Evolutionary conservation across 1,284 basidiomycete species (phyloP).

Genomic region (Cutaneotrichosporon spelunceum): DNA sequence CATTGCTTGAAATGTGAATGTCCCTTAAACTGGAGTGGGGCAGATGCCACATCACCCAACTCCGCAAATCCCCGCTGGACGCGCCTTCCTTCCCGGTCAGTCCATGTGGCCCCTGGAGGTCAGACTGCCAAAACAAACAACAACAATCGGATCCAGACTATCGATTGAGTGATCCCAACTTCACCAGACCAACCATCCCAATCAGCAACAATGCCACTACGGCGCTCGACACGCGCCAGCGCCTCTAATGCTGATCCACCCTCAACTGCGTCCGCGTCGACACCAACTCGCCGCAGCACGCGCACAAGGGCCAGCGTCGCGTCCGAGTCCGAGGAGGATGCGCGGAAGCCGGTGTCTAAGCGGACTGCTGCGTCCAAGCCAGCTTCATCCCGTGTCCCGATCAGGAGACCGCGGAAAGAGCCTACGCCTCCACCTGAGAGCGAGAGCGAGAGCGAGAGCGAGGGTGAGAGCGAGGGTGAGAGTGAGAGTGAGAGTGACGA

Average conservation of each 20-base stretch:
- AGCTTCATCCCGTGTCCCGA: not conserved
- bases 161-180: not conserved
- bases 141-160: constrained; percentile 4
- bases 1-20: no score
- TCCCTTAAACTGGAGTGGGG: no score
- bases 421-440: not conserved
- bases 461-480: not conserved
- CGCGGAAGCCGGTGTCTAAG: not conserved
- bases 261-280: not conserved
- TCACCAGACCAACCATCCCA: constrained; percentile 1
- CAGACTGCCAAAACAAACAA: constrained; percentile 7
- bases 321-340: not conserved
- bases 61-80: constrained; percentile 6
- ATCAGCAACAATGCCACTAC: constrained; percentile 18
- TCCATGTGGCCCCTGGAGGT: not conserved
- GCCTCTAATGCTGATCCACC: not conserved
- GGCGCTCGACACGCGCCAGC: constrained; percentile 14
- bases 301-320: constrained; percentile 2
- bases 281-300: not conserved
- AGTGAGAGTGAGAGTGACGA: constrained; percentile 4
- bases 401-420: not conserved
- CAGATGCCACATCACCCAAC: constrained; percentile 1
- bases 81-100: constrained; percentile 11
- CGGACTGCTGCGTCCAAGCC: not conserved
- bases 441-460: not conserved